These are phyloP conservation scores for Eucalyptus fibrosa DNA, from an alignment of 345 rosid species.

Conservation along the genomic window DNA sequence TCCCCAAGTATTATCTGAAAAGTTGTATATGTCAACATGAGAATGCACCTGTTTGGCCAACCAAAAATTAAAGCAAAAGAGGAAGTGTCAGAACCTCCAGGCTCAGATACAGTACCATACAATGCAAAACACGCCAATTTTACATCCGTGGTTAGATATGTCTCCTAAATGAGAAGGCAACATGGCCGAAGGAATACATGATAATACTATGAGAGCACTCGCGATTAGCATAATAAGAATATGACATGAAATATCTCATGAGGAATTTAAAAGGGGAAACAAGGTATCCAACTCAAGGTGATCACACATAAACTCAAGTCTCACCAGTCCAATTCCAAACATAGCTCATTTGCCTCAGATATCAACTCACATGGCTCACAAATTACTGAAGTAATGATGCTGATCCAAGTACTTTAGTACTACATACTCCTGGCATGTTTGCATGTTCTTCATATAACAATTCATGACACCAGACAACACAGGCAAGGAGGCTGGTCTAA, in stretches of 20 bases:
- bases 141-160: not conserved
- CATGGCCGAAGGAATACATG: not conserved
- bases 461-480: not conserved
- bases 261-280: not conserved
- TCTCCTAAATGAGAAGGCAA: not conserved
- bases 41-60: constrained; percentile 64
- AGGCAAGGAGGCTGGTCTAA: not conserved
- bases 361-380: not conserved
- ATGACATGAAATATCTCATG: not conserved
- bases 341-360: not conserved
- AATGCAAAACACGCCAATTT: not conserved
- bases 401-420: not conserved
- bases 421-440: not conserved
- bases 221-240: not conserved
- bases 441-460: not conserved
- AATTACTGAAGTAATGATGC: not conserved
- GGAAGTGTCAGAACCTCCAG: not conserved
- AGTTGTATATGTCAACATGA: constrained; percentile 83
- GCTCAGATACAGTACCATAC: not conserved
- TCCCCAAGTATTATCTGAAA: constrained; percentile 76
- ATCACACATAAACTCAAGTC: not conserved
- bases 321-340: not conserved
- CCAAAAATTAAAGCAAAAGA: not conserved
- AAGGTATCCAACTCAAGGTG: not conserved
- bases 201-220: not conserved